phyloP scores from a whole-genome alignment of 1,284 basidiomycete species.

The Boletus sp. region DNA sequence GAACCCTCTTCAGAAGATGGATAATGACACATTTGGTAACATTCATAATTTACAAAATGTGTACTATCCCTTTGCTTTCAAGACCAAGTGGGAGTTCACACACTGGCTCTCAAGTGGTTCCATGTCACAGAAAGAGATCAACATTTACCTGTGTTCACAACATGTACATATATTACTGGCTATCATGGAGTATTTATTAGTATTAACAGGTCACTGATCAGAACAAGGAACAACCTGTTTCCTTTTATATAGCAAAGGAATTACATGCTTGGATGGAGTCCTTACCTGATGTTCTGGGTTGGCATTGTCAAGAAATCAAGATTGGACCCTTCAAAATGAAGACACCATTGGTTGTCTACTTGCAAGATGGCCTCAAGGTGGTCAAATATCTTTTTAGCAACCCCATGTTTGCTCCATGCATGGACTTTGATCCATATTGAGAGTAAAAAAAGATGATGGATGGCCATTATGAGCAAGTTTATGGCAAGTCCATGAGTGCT shows the following conservation, averaged over 20 bases:
- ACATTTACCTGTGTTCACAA: not conserved
- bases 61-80: slow-evolving; percentile 8
- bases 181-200: too few species aligned
- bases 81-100: slow-evolving; percentile 10
- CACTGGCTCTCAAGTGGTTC: slow-evolving; percentile 1
- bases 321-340: not conserved
- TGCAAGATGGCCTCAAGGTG: not conserved
- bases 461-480: not conserved
- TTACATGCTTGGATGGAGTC: not conserved
- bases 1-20: too few species aligned
- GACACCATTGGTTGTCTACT: not conserved
- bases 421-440: not conserved
- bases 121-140: slow-evolving; percentile 13
- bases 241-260: slow-evolving; percentile 1
- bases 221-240: too few species aligned
- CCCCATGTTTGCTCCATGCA: not conserved
- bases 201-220: too few species aligned
- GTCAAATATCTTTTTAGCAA: not conserved
- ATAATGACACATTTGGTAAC: too few species aligned
- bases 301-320: not conserved
- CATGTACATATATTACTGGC: slow-evolving; percentile 1
- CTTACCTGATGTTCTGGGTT: not conserved
- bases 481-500: not conserved
- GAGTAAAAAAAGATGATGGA: not conserved
- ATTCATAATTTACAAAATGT: not conserved